A percentile compares a stretch with the other conserved stretches of the same genome.
Evolutionary conservation across 2,329 filamentous ascomycete genomes (phyloP).

Genomic region (Fusarium secorum): DNA sequence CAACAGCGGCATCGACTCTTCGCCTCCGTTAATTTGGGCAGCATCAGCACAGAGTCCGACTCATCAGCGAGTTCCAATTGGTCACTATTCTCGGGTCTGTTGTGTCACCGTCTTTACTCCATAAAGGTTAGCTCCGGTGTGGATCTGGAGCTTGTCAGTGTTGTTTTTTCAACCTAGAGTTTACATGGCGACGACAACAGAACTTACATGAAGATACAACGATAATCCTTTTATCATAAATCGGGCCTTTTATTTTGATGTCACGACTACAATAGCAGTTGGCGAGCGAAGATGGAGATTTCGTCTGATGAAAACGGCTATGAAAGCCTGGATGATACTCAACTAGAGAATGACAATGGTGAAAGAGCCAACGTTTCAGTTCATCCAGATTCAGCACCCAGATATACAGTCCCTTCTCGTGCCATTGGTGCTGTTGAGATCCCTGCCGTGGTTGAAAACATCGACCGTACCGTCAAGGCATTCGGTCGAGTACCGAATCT

Average conservation of each 20-base stretch:
- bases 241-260: not conserved
- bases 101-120: not conserved
- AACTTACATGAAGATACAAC: slow-evolving; percentile 3
- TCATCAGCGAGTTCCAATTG: not conserved
- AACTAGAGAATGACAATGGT: slow-evolving; percentile 8
- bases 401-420: slow-evolving; percentile 48
- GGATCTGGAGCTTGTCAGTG: not conserved
- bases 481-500: slow-evolving; percentile 52
- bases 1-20: not conserved
- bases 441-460: slow-evolving; percentile 53
- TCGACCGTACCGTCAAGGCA: slow-evolving; percentile 53
- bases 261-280: not conserved
- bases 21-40: not conserved
- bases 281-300: slow-evolving; percentile 5
- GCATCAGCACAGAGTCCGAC: not conserved
- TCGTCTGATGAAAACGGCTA: slow-evolving; percentile 37
- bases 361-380: not conserved
- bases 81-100: not conserved
- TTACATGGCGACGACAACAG: not conserved
- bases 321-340: slow-evolving; percentile 30
- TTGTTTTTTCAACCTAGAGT: slow-evolving; percentile 9
- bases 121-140: slow-evolving; percentile 10
- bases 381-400: slow-evolving; percentile 42
- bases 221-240: not conserved
- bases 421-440: slow-evolving; percentile 53